These are phyloP conservation scores for Lasiosphaeris hirsuta DNA, from an alignment of 495 filamentous ascomycete species.

Conservation along the genomic window DNA sequence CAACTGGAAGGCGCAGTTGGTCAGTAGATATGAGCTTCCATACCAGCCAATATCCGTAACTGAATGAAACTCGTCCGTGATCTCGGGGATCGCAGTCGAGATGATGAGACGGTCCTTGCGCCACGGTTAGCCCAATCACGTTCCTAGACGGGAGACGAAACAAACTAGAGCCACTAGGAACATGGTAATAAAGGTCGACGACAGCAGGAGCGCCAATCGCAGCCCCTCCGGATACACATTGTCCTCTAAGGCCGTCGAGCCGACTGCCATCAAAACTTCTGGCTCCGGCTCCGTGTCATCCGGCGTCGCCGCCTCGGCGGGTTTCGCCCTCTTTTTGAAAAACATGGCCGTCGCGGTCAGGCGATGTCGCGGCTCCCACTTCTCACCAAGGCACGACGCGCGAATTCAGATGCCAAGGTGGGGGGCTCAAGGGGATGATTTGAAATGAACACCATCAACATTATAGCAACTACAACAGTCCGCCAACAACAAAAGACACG, in stretches of 20 bases:
- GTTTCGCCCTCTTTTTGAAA: neutral
- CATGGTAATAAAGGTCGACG: slow-evolving; percentile 31
- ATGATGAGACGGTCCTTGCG: slow-evolving; percentile 39
- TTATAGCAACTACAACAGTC: too few species aligned
- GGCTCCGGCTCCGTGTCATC: slow-evolving; percentile 4
- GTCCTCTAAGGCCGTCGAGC: slow-evolving; percentile 20
- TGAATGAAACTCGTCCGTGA: slow-evolving; percentile 47
- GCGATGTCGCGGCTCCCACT: too few species aligned
- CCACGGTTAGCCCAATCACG: neutral
- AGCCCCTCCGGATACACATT: slow-evolving; percentile 29
- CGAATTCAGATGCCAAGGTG: too few species aligned
- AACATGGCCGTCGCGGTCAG: too few species aligned
- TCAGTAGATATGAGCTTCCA: slow-evolving; percentile 50
- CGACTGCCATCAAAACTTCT: slow-evolving; percentile 8
- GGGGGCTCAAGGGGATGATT: too few species aligned
- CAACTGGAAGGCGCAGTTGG: slow-evolving; percentile 42
- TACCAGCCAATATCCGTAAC: slow-evolving; percentile 57
- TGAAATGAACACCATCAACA: too few species aligned
- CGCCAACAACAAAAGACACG: too few species aligned
- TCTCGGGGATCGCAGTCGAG: slow-evolving; percentile 49
- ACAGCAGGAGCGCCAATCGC: slow-evolving; percentile 25
- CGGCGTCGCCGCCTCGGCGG: neutral
- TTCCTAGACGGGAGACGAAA: neutral
- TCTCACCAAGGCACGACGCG: too few species aligned
- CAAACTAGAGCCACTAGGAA: slow-evolving; percentile 35